phyloP scores from a whole-genome alignment of 1,139 yeast species.

The Lodderomyces theae region DNA sequence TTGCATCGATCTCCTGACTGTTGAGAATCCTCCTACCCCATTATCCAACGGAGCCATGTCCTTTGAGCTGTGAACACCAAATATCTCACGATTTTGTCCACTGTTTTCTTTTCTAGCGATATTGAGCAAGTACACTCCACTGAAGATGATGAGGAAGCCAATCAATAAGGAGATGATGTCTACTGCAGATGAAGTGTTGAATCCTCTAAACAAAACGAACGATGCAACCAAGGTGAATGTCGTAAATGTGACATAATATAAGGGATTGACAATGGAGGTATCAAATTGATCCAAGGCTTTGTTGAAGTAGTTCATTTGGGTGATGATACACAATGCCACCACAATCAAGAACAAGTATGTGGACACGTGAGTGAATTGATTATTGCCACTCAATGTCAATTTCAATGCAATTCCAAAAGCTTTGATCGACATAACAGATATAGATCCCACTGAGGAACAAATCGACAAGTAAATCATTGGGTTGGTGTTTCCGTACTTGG shows the following conservation, averaged over 20 bases:
- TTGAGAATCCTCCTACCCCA: conserved; percentile 73
- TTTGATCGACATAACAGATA: conserved; percentile 88
- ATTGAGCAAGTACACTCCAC: conserved; percentile 83
- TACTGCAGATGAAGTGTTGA: conserved; percentile 78
- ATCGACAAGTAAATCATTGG: conserved; percentile 90
- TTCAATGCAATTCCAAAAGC: conserved; percentile 92
- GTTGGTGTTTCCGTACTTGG: conserved; percentile 73
- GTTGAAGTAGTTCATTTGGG: conserved; percentile 93
- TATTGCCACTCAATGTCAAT: conserved; percentile 81
- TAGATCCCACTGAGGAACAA: conserved; percentile 88
- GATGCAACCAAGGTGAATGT: conserved; percentile 86
- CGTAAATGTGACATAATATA: conserved; percentile 88
- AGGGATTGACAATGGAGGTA: conserved; percentile 87
- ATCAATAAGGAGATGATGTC: conserved; percentile 81
- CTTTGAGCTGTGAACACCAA: conserved; percentile 57
- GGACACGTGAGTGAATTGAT: conserved; percentile 81
- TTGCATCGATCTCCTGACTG: conserved; percentile 65
- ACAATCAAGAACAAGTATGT: conserved; percentile 79
- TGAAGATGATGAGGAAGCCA: conserved; percentile 83
- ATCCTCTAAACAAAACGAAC: conserved; percentile 81
- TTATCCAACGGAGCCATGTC: conserved; percentile 74
- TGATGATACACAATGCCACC: conserved; percentile 76
- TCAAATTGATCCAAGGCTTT: conserved; percentile 92
- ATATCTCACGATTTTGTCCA: conserved; percentile 49
- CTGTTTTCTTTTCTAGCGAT: conserved; percentile 68